These are phyloP conservation scores for Artemisia argyi DNA, from an alignment of 129 eudicot species.

Conservation along the genomic window DNA sequence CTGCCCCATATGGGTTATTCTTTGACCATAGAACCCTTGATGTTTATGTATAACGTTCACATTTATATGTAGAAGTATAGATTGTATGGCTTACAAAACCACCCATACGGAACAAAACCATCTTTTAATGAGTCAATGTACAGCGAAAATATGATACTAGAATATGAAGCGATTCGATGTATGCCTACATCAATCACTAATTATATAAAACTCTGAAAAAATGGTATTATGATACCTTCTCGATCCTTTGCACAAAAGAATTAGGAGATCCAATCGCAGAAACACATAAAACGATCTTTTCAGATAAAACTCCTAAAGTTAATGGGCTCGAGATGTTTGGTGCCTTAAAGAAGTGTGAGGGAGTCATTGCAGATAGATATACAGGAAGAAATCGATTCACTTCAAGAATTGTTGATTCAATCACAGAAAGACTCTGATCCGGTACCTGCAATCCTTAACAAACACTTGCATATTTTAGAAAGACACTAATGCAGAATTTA, in stretches of 20 bases:
- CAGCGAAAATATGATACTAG: no score
- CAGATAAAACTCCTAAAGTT: constrained; percentile 35
- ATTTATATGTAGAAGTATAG: no score
- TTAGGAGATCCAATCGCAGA: constrained; percentile 86
- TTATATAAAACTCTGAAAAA: not conserved
- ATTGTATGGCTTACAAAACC: no score
- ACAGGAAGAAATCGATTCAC: constrained; percentile 45
- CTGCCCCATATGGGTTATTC: no score
- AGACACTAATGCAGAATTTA: not conserved
- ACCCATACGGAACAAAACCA: no score
- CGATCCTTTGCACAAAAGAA: constrained; percentile 62
- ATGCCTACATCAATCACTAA: no score
- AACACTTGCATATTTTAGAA: constrained; percentile 1
- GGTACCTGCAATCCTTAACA: constrained; percentile 45
- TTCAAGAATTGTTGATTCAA: constrained; percentile 48
- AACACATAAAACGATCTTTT: constrained; percentile 55
- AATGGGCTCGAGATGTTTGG: constrained; percentile 36
- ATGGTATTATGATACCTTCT: constrained; percentile 45
- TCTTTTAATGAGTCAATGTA: no score
- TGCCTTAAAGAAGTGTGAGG: constrained; percentile 57
- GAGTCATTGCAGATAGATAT: constrained; percentile 58
- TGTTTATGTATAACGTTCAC: no score
- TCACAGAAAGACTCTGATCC: constrained; percentile 35
- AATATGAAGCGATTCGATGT: no score
- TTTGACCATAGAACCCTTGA: no score